Evolutionary conservation across 1,284 basidiomycete species (phyloP).

Genomic region (Fistulinella staudtii): DNA sequence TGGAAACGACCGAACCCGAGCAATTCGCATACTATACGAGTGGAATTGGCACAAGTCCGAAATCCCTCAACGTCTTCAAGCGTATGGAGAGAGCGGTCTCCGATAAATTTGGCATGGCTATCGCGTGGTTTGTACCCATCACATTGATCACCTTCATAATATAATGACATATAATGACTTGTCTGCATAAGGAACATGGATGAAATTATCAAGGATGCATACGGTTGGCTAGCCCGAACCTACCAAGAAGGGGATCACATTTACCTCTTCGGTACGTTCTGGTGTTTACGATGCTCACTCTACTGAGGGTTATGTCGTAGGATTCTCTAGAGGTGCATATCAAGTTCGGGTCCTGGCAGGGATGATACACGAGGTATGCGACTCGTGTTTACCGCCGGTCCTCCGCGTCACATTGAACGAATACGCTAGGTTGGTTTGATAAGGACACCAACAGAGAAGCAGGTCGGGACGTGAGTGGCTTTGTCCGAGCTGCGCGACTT

Average conservation of each 20-base stretch:
- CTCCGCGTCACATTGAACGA: neutral
- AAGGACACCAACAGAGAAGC: neutral
- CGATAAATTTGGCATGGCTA: constrained; percentile 26
- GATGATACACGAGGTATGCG: constrained; percentile 28
- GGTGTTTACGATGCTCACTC: neutral
- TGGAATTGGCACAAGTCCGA: constrained; percentile 36
- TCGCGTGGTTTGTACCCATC: constrained; percentile 23
- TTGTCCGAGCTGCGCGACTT: too few species aligned
- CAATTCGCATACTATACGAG: constrained; percentile 37
- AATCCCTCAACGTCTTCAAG: constrained; percentile 15
- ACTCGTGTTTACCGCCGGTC: neutral
- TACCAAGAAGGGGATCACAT: constrained; percentile 40
- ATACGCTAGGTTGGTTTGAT: neutral
- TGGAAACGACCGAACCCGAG: constrained; percentile 9
- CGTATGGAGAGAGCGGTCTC: constrained; percentile 17
- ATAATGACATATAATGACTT: neutral
- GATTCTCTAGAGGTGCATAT: constrained; percentile 36
- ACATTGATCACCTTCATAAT: too few species aligned
- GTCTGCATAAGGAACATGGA: constrained; percentile 27
- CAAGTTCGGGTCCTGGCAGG: constrained; percentile 31
- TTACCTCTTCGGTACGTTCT: constrained; percentile 38
- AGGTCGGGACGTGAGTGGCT: neutral
- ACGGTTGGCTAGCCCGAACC: constrained; percentile 38
- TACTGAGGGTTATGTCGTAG: constrained; percentile 6
- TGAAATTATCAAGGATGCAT: constrained; percentile 33